Evolutionary conservation across 371 early-diverging fungal species (phyloP).

Genomic region (Gilbertella persicaria): DNA sequence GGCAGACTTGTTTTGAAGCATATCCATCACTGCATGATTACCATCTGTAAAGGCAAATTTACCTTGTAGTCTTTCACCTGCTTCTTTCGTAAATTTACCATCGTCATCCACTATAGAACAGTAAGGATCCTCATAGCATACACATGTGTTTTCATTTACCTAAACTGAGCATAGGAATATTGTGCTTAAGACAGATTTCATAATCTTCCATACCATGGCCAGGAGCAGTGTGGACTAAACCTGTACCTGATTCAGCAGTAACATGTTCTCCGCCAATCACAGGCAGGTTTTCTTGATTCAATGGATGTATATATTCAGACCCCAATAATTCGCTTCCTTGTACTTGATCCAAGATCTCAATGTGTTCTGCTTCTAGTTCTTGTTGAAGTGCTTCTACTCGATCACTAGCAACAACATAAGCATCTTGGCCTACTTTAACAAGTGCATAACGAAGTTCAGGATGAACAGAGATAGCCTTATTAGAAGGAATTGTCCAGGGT

Average conservation of each 20-base stretch:
- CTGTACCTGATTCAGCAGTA: constrained; percentile 83
- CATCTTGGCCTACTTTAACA: constrained; percentile 31
- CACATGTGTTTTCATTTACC: constrained; percentile 31
- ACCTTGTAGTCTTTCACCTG: constrained; percentile 63
- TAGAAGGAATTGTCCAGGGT: constrained; percentile 95
- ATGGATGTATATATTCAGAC: constrained; percentile 70
- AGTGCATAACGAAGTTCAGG: constrained; percentile 73
- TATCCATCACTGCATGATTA: constrained; percentile 58
- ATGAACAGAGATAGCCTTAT: constrained; percentile 82
- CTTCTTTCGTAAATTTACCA: constrained; percentile 78
- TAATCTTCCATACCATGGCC: constrained; percentile 97
- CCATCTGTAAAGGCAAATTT: constrained; percentile 68
- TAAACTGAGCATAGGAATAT: constrained; percentile 62
- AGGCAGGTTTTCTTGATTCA: constrained; percentile 45
- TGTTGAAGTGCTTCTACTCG: constrained; percentile 38
- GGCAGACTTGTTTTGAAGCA: constrained; percentile 39
- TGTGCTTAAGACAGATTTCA: constrained; percentile 64
- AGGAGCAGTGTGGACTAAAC: constrained; percentile 93
- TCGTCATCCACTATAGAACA: constrained; percentile 70
- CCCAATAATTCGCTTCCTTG: constrained; percentile 68
- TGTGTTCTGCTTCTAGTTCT: constrained; percentile 14
- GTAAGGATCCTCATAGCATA: too few relatives aligned
- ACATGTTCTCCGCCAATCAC: constrained; percentile 80
- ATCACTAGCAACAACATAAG: constrained; percentile 56
- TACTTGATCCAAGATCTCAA: constrained; percentile 26